A percentile compares a stretch with the other conserved stretches of the same genome.
Evolutionary conservation across 108 stramenopile species (phyloP).

Genomic region (Discostella stelligeroides): DNA sequence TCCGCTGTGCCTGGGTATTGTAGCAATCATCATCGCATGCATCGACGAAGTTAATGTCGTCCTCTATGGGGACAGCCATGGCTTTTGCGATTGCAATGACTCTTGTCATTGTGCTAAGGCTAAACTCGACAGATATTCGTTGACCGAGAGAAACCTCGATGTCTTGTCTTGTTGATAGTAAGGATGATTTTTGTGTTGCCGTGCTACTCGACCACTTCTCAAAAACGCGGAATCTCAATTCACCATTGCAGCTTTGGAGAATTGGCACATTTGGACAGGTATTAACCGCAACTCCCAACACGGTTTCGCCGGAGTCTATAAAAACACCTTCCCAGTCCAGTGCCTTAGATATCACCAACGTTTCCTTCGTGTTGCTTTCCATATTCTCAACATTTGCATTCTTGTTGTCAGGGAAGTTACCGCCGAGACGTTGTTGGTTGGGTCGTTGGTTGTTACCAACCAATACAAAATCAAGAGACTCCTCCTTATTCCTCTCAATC

Average conservation of each 20-base stretch:
- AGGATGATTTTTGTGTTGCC: neutral
- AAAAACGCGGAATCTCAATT: slow-evolving; percentile 15
- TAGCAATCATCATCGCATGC: neutral
- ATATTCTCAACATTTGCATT: neutral
- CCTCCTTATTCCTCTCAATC: slow-evolving; percentile 24
- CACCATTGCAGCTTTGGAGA: slow-evolving; percentile 5
- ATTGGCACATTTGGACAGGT: neutral
- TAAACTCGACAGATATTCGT: slow-evolving; percentile 25
- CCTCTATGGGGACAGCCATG: neutral
- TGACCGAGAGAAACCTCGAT: slow-evolving; percentile 20
- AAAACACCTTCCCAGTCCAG: slow-evolving; percentile 23
- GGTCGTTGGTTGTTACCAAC: neutral
- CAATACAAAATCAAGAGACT: neutral
- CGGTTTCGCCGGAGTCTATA: slow-evolving; percentile 13
- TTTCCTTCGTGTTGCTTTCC: slow-evolving; percentile 23
- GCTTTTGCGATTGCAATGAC: slow-evolving; percentile 20
- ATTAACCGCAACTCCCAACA: neutral
- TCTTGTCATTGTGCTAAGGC: slow-evolving; percentile 4
- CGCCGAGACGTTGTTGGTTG: neutral
- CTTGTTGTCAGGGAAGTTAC: slow-evolving; percentile 31
- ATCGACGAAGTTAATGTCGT: slow-evolving; percentile 9
- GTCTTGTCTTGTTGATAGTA: slow-evolving; percentile 20
- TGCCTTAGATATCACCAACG: slow-evolving; percentile 26
- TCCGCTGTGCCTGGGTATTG: neutral
- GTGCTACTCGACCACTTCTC: slow-evolving; percentile 15